Conservation (phyloP, 176 grass and related monocot genomes). For the Zea luxurians region DNA sequence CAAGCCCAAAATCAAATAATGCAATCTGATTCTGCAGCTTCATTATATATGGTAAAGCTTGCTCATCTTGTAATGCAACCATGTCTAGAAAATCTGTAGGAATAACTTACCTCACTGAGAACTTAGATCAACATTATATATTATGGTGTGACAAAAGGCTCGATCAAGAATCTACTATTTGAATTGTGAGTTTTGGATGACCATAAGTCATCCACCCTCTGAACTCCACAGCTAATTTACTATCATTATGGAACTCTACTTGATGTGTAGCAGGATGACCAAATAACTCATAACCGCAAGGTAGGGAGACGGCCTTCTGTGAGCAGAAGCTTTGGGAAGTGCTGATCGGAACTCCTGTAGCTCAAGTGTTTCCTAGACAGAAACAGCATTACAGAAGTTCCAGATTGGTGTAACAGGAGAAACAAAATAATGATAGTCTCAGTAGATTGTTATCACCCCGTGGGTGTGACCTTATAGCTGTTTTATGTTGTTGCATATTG, state of each 20-base stretch:
- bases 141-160: constrained; percentile 19
- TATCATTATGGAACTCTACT: not conserved
- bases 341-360: constrained; percentile 42
- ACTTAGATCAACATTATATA: constrained; percentile 13
- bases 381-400: constrained; percentile 30
- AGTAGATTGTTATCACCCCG: constrained; percentile 14
- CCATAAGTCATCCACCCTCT: not conserved
- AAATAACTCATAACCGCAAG: constrained; percentile 68
- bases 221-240: constrained; percentile 15
- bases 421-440: constrained; percentile 38
- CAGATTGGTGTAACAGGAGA: constrained; percentile 16
- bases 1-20: constrained; percentile 85
- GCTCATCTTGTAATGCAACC: constrained; percentile 1
- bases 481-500: not conserved
- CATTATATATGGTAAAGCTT: constrained; percentile 77
- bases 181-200: not conserved
- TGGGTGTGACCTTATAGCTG: constrained; percentile 19
- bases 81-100: not conserved
- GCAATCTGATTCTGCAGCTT: constrained; percentile 94
- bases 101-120: not conserved
- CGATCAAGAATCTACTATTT: constrained; percentile 5
- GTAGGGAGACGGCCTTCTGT: constrained; percentile 57
- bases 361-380: constrained; percentile 17
- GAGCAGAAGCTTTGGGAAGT: constrained; percentile 79
- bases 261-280: constrained; percentile 71